Conservation (phyloP, 2,329 filamentous ascomycete species). For the Xylaria sp. region DNA sequence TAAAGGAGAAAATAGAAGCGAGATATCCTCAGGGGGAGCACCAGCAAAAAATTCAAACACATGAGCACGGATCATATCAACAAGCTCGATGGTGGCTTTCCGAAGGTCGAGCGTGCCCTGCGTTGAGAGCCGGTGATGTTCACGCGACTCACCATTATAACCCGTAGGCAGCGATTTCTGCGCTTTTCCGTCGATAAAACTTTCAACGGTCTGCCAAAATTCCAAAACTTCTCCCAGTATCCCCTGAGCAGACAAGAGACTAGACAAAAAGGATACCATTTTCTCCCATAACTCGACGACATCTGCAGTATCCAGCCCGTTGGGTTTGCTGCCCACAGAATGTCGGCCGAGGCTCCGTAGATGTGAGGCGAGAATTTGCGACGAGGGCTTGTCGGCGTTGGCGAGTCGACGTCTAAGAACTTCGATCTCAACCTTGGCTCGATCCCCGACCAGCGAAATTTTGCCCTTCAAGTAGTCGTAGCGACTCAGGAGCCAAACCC, state of each 20-base stretch:
- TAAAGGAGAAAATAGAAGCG: slow-evolving; percentile 83
- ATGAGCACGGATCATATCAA: slow-evolving; percentile 82
- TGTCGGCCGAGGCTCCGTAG: slow-evolving; percentile 79
- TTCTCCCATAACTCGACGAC: slow-evolving; percentile 95
- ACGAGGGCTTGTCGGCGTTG: slow-evolving; percentile 75
- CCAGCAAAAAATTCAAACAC: slow-evolving; percentile 86
- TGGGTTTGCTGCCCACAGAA: slow-evolving; percentile 67
- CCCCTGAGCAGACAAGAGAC: slow-evolving; percentile 80
- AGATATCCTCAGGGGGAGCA: slow-evolving; percentile 90
- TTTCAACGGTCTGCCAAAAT: slow-evolving; percentile 92
- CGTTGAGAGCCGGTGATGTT: slow-evolving; percentile 82
- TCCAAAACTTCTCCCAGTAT: slow-evolving; percentile 89
- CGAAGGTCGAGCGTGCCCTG: slow-evolving; percentile 78
- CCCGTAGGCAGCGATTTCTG: slow-evolving; percentile 83
- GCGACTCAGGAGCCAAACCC: slow-evolving; percentile 91
- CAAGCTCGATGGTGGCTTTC: slow-evolving; percentile 82
- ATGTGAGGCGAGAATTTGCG: slow-evolving; percentile 77
- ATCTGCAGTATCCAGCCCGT: slow-evolving; percentile 79
- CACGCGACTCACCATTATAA: slow-evolving; percentile 81
- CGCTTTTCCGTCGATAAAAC: slow-evolving; percentile 87
- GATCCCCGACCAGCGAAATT: slow-evolving; percentile 81
- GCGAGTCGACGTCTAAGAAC: slow-evolving; percentile 85
- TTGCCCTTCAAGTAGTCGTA: slow-evolving; percentile 91
- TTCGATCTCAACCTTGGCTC: slow-evolving; percentile 92
- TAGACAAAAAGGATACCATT: slow-evolving; percentile 77